A percentile compares a stretch with the other conserved stretches of the same genome.
These are phyloP conservation scores for Stephania yunnanensis DNA, from an alignment of 164 flowering plant species.

Conservation along the genomic window DNA sequence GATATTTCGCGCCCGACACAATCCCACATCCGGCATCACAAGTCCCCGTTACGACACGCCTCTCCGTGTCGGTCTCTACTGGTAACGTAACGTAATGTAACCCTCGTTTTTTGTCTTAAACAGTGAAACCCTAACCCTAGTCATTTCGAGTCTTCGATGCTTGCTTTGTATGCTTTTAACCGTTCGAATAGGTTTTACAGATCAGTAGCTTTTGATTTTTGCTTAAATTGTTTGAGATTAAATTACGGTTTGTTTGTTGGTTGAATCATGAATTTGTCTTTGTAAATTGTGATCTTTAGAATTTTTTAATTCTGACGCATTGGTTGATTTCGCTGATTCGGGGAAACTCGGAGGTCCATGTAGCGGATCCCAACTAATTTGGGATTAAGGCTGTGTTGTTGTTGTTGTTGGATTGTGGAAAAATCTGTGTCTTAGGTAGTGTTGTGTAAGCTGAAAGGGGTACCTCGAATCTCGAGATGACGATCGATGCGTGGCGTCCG, in stretches of 20 bases:
- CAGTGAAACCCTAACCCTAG: slow-evolving; percentile 3
- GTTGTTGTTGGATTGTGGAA: too few species aligned
- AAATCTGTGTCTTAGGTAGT: too few species aligned
- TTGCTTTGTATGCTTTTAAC: background rate
- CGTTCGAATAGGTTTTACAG: background rate
- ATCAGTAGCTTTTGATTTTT: background rate
- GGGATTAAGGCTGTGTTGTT: too few species aligned
- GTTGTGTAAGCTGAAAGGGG: too few species aligned
- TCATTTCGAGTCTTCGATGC: too few species aligned
- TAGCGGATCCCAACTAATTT: too few species aligned
- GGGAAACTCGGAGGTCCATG: too few species aligned
- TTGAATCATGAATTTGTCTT: background rate
- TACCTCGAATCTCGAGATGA: too few species aligned
- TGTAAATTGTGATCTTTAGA: background rate
- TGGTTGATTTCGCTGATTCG: background rate
- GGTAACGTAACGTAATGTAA: background rate
- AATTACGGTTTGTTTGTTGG: background rate
- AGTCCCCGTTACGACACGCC: background rate
- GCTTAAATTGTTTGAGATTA: background rate
- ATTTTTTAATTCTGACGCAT: background rate
- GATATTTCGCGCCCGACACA: slow-evolving; percentile 9
- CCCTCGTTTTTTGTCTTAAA: background rate
- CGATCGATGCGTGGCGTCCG: too few species aligned
- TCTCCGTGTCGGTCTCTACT: too few species aligned
- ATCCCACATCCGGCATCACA: background rate